Evolutionary conservation across 345 rosid species (phyloP).

Genomic region (Bruguiera gymnorhiza): DNA sequence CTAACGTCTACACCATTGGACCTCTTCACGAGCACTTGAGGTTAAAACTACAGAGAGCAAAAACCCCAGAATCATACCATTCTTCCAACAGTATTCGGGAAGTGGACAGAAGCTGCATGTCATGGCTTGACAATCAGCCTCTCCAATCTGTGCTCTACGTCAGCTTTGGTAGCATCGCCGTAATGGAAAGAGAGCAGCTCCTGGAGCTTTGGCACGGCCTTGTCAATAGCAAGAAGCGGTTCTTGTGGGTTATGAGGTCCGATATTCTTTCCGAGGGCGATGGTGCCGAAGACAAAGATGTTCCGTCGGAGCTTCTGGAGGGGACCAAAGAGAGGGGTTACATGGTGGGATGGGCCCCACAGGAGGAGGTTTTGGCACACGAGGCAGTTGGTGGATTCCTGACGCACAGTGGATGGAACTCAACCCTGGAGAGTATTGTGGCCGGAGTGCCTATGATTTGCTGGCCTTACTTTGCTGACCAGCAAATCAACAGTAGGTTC

Average conservation of each 20-base stretch:
- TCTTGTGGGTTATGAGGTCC: conserved; percentile 46
- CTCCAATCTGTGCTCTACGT: conserved; percentile 37
- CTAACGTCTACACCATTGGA: conserved; percentile 46
- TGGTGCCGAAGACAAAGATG: not conserved
- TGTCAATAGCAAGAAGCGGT: conserved; percentile 31
- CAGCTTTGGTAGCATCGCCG: conserved; percentile 44
- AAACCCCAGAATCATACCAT: not conserved
- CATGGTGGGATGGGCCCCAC: conserved; percentile 41
- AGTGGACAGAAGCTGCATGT: conserved; percentile 36
- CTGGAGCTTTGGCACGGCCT: conserved; percentile 48
- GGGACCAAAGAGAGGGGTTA: conserved; percentile 17
- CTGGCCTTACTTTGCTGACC: conserved; percentile 63
- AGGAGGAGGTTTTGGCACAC: conserved; percentile 50
- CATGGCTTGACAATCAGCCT: conserved; percentile 50
- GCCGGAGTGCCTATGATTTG: conserved; percentile 73
- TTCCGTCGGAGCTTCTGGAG: conserved; percentile 25
- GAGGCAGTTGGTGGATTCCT: conserved; percentile 53
- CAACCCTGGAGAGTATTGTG: conserved; percentile 58
- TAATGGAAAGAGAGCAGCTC: conserved; percentile 24
- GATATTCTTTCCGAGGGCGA: conserved; percentile 10
- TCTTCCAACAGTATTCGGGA: conserved; percentile 31
- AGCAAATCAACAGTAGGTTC: conserved; percentile 53
- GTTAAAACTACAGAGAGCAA: conserved; percentile 18
- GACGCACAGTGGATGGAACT: conserved; percentile 81
- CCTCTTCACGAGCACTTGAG: conserved; percentile 47